These are phyloP conservation scores for Xylariaceae sp. DNA, from an alignment of 2,329 filamentous ascomycete species.

Conservation along the genomic window DNA sequence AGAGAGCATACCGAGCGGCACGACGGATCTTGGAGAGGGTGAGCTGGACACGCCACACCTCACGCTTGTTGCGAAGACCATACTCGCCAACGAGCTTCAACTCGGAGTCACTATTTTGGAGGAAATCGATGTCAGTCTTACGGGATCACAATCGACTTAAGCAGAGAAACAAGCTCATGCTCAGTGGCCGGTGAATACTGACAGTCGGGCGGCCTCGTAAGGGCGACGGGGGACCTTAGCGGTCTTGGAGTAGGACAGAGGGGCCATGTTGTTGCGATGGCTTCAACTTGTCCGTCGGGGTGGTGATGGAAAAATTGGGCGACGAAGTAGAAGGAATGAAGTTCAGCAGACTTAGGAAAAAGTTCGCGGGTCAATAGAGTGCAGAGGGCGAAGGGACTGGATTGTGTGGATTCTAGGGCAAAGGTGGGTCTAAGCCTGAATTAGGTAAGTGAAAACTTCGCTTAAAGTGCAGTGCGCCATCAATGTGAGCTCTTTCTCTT, in stretches of 20 bases:
- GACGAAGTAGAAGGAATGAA: slow-evolving; percentile 13
- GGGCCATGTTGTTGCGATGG: slow-evolving; percentile 39
- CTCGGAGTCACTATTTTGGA: slow-evolving; percentile 80
- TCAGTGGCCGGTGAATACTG: slow-evolving; percentile 96
- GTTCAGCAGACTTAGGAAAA: no score
- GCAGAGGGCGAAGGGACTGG: slow-evolving; percentile 7
- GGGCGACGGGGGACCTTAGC: slow-evolving; percentile 97
- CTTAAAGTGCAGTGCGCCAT: slow-evolving; percentile 21
- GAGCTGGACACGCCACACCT: slow-evolving; percentile 99
- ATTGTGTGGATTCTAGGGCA: slow-evolving; percentile 33
- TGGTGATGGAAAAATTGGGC: slow-evolving; percentile 22
- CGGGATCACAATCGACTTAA: slow-evolving; percentile 78
- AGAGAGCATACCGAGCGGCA: slow-evolving; percentile 84
- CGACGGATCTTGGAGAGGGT: slow-evolving; percentile 99
- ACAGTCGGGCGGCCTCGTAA: slow-evolving; percentile 99
- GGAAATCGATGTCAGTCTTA: slow-evolving; percentile 59
- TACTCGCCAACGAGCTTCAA: slow-evolving; percentile 99
- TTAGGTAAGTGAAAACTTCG: slow-evolving; percentile 15
- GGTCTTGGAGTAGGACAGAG: slow-evolving; percentile 93
- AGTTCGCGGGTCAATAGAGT: slow-evolving; percentile 17
- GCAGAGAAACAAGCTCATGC: slow-evolving; percentile 89
- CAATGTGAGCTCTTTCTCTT: background rate
- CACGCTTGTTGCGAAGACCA: slow-evolving; percentile 99
- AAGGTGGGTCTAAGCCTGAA: slow-evolving; percentile 16
- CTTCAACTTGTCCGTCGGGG: slow-evolving; percentile 34